Evolutionary conservation across 345 rosid genomes (phyloP).

Genomic region (Rhodamnia rubescens): DNA sequence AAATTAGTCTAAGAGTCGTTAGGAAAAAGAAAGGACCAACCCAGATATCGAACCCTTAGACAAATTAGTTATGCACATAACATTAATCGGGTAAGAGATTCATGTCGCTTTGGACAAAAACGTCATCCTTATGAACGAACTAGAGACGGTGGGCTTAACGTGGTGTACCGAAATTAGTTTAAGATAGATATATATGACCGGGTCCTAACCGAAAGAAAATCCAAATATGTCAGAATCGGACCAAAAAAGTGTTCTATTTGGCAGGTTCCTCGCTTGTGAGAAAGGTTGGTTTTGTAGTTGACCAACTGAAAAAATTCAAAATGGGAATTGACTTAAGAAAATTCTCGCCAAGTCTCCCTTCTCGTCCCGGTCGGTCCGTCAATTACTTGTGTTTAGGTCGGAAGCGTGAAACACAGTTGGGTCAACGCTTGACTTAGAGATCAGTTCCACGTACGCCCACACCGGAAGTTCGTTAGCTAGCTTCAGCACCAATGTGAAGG

Average conservation of each 20-base stretch:
- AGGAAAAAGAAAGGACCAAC: neutral
- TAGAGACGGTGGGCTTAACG: neutral
- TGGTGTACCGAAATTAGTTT: neutral
- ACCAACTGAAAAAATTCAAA: neutral
- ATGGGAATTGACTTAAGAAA: neutral
- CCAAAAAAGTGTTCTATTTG: neutral
- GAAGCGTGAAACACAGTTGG: neutral
- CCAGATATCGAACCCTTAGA: neutral
- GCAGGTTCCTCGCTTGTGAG: neutral
- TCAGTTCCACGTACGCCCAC: neutral
- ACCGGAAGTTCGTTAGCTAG: neutral
- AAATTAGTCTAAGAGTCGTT: neutral
- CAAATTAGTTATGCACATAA: neutral
- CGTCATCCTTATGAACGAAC: neutral
- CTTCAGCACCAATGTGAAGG: neutral
- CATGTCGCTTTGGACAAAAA: neutral
- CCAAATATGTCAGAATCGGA: neutral
- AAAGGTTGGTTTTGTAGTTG: neutral
- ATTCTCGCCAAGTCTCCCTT: neutral
- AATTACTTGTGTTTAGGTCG: neutral
- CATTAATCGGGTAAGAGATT: neutral
- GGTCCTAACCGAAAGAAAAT: neutral
- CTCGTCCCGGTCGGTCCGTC: neutral
- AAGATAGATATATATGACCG: neutral
- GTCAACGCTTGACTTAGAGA: neutral